Evolutionary conservation across 805 yeast genomes (phyloP).

Genomic region (Schwanniomyces pseudopolymorphus): DNA sequence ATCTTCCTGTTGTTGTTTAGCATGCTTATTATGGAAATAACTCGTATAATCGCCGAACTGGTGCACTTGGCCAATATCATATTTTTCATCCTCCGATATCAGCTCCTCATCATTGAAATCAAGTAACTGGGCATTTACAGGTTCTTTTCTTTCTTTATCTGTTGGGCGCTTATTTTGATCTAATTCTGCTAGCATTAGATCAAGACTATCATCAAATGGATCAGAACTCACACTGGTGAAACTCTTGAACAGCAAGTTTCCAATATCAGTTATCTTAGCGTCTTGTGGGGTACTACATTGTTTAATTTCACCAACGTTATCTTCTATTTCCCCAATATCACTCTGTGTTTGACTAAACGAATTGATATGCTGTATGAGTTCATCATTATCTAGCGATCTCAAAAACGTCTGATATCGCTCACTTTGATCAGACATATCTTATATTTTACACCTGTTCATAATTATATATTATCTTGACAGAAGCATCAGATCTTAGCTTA

Average conservation of each 20-base stretch:
- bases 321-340: not conserved
- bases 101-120: not conserved
- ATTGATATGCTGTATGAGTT: slow-evolving; percentile 16
- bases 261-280: not conserved
- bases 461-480: not conserved
- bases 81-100: slow-evolving; percentile 1
- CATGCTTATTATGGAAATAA: slow-evolving; percentile 60
- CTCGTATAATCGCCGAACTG: slow-evolving; percentile 66
- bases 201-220: slow-evolving; percentile 24
- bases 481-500: not conserved
- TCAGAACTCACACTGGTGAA: slow-evolving; percentile 13
- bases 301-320: not conserved
- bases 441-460: not conserved
- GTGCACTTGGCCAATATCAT: slow-evolving; percentile 19
- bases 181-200: slow-evolving; percentile 12
- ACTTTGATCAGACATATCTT: slow-evolving; percentile 3
- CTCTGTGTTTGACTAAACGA: slow-evolving; percentile 11
- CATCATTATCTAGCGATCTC: slow-evolving; percentile 17
- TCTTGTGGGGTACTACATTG: not conserved
- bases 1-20: slow-evolving; percentile 62
- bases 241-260: slow-evolving; percentile 1
- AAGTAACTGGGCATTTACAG: not conserved
- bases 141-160: not conserved
- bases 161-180: slow-evolving; percentile 7
- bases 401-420: slow-evolving; percentile 12